Conservation (phyloP, 805 yeast genomes). For the Kodamaea kaohsiungensis region DNA sequence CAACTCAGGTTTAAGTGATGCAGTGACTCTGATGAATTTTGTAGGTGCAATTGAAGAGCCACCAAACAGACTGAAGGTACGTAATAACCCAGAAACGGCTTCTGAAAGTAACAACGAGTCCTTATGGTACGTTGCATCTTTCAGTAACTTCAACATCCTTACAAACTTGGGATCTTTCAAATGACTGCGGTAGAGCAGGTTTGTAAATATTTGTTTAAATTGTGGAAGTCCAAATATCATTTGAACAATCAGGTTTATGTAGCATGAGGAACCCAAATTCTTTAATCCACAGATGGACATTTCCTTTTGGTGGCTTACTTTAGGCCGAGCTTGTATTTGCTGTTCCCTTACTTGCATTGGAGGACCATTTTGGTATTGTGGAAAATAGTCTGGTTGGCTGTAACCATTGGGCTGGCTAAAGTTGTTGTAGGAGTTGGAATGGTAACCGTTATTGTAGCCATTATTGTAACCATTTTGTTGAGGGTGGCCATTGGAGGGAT, state of each 20-base stretch:
- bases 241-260: conserved; percentile 73
- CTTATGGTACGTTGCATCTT: conserved; percentile 15
- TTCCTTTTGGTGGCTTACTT: conserved; percentile 32
- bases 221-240: conserved; percentile 56
- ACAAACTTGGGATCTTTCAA: conserved; percentile 35
- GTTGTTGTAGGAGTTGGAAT: background rate
- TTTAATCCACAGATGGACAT: conserved; percentile 59
- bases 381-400: background rate
- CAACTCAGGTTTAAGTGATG: conserved; percentile 62
- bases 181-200: conserved; percentile 45
- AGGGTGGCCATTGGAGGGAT: background rate
- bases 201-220: conserved; percentile 51
- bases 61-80: conserved; percentile 58
- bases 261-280: conserved; percentile 74
- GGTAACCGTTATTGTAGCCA: background rate
- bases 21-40: conserved; percentile 55
- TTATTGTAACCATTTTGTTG: background rate
- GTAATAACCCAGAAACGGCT: conserved; percentile 55
- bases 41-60: conserved; percentile 65
- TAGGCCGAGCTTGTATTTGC: conserved; percentile 13
- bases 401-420: background rate
- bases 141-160: conserved; percentile 22
- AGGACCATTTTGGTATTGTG: conserved; percentile 17
- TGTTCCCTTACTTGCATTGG: conserved; percentile 31
- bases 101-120: conserved; percentile 41